Conservation (phyloP, 768 basidiomycete species). For the Hypsizygus marmoreus region DNA sequence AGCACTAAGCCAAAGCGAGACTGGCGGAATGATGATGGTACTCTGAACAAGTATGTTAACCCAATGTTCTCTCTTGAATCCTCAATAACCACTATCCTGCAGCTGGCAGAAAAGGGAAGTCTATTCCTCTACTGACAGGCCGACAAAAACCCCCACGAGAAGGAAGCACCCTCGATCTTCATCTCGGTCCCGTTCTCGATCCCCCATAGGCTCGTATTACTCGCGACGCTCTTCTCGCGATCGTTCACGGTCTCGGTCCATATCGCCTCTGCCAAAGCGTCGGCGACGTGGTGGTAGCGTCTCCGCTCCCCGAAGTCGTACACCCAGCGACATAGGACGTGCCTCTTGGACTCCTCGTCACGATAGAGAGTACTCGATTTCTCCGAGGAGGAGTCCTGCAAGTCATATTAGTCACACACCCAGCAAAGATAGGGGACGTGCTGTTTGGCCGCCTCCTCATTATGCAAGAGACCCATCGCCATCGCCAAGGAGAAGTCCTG, state of each 20-base stretch:
- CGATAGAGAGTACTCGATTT: slow-evolving; percentile 26
- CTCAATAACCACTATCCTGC: slow-evolving; percentile 9
- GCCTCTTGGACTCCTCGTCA: slow-evolving; percentile 32
- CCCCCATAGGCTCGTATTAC: slow-evolving; percentile 65
- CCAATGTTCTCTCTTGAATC: slow-evolving; percentile 3
- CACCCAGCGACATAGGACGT: slow-evolving; percentile 49
- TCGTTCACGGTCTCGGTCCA: slow-evolving; percentile 62
- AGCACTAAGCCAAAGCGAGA: slow-evolving; percentile 45
- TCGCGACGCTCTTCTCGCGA: slow-evolving; percentile 66
- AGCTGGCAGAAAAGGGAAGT: slow-evolving; percentile 73
- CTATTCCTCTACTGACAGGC: slow-evolving; percentile 40
- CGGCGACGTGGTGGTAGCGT: slow-evolving; percentile 56
- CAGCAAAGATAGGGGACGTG: slow-evolving; percentile 44
- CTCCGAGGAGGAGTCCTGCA: slow-evolving; percentile 42
- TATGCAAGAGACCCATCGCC: slow-evolving; percentile 24
- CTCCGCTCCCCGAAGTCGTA: slow-evolving; percentile 43
- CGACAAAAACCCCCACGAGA: slow-evolving; percentile 37
- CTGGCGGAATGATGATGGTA: slow-evolving; percentile 63
- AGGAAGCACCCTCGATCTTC: slow-evolving; percentile 49
- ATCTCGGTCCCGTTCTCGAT: slow-evolving; percentile 63
- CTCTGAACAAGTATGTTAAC: slow-evolving; percentile 68
- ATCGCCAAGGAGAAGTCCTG: slow-evolving; percentile 43
- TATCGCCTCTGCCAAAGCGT: slow-evolving; percentile 59
- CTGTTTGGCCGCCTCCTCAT: slow-evolving; percentile 32
- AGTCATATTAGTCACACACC: slow-evolving; percentile 53